Evolutionary conservation across 2,329 filamentous ascomycete genomes (phyloP), one percentile per base, ranked within the genome.

Genomic region (Dactylonectria estremocensis): DNA sequence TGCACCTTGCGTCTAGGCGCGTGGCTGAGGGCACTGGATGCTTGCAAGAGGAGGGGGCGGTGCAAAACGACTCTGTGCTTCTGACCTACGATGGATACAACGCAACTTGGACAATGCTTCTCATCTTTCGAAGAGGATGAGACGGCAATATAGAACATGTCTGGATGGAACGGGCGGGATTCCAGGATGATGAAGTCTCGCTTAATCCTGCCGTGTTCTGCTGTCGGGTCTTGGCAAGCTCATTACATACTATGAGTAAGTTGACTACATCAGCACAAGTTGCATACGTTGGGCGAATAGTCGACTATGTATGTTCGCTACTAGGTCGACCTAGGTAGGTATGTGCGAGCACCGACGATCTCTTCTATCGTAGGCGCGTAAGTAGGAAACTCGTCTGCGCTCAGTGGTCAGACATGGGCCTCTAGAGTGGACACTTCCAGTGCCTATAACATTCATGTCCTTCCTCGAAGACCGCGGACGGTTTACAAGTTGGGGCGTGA

Each of bases 161-260:
- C n/a, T 43, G n/a, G 14, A 43, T 43, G n/a, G 14, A 8, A 43
- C 40, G 40, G 40, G 24, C 24, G 24, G 24, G 24, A 16, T 14
- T n/a, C 16, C 7, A 43, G 40, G 16, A n/a, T 6, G 40, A 43
- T 43, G 7, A 14, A 5, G 16, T n/a, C 14, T n/a, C 40, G 40
- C 40, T 43, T 6, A n/a, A n/a, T n/a, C 5, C 40, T 49, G 55
- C 62, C 62, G 40, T 45, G 58, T 40, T 53, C 48, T 46, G 18
- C 22, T 37, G 46, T n/a, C 24, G 28, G 20, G 24, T 28, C 24
- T 28, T 28, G 24, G 24, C 24, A 5, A 7, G 24, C 24, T n/a
- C 48, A 20, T 37, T 14, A 28, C 13, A 22, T 60, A 10, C 48
- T 18, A 35, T 14, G 57, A 33, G 33, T 48, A 60, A 35, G 18